These are phyloP conservation scores for Cyclostephanos tholiformis DNA, from an alignment of 108 stramenopile species.

Conservation along the genomic window DNA sequence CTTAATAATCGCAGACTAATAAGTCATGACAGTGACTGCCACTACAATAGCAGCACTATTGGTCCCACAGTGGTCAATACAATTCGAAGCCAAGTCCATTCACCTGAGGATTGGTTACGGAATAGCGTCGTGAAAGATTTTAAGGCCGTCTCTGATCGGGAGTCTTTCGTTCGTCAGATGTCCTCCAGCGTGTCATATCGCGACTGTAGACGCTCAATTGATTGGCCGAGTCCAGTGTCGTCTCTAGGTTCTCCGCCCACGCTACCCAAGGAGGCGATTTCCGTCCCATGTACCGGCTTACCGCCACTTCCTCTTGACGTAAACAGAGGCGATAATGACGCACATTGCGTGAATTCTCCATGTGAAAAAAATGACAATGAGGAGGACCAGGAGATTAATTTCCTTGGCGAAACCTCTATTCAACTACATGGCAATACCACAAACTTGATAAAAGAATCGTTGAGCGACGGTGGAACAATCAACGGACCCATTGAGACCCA, in stretches of 20 bases:
- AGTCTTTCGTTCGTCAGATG: slow-evolving; percentile 18
- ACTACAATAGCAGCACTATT: not conserved
- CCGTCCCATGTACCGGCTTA: not conserved
- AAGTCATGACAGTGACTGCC: too few relatives aligned
- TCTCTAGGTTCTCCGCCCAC: slow-evolving; percentile 12
- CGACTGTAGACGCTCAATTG: not conserved
- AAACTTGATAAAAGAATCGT: not conserved
- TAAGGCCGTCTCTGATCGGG: not conserved
- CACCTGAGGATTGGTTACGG: not conserved
- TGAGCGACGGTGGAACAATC: not conserved
- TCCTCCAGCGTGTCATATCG: not conserved
- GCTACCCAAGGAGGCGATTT: not conserved
- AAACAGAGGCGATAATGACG: not conserved
- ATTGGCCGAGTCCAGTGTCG: slow-evolving; percentile 26
- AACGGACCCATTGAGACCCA: not conserved
- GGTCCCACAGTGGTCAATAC: not conserved
- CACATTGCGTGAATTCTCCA: not conserved
- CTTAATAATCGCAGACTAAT: not conserved
- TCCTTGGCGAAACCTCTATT: not conserved
- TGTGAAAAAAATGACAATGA: not conserved
- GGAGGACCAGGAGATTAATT: not conserved
- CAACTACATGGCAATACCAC: too few relatives aligned
- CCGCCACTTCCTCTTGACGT: not conserved
- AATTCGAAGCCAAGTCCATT: not conserved
- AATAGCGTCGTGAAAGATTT: slow-evolving; percentile 23